These are phyloP conservation scores for Acer saccharum DNA, from an alignment of 345 rosid genomes.

Conservation along the genomic window DNA sequence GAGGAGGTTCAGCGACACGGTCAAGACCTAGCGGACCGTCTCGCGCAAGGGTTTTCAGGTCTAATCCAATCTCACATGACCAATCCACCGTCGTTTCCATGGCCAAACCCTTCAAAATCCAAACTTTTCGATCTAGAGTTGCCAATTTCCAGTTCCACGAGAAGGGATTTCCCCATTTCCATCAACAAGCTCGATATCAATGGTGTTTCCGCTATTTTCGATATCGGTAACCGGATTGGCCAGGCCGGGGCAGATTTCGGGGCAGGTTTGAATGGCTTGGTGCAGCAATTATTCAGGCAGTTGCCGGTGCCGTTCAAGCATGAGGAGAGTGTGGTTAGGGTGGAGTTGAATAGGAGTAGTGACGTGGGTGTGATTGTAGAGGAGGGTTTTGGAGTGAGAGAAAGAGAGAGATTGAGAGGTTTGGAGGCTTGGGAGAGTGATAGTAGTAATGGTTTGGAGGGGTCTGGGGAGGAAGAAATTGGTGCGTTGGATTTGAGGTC, in stretches of 20 bases:
- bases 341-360: slow-evolving; percentile 34
- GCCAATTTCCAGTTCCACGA: slow-evolving; percentile 44
- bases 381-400: slow-evolving; percentile 38
- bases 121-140: slow-evolving; percentile 78
- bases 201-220: slow-evolving; percentile 76
- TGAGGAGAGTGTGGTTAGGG: slow-evolving; percentile 40
- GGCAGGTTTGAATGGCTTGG: slow-evolving; percentile 66
- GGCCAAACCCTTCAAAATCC: slow-evolving; percentile 62
- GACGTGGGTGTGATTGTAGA: slow-evolving; percentile 28
- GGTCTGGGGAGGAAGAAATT: slow-evolving; percentile 48
- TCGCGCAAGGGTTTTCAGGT: slow-evolving; percentile 88
- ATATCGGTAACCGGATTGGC: slow-evolving; percentile 78
- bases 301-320: slow-evolving; percentile 69
- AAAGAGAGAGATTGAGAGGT: slow-evolving; percentile 45
- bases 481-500: slow-evolving; percentile 56
- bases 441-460: slow-evolving; percentile 26
- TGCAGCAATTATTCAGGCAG: slow-evolving; percentile 77
- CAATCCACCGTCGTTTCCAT: slow-evolving; percentile 65
- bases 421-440: slow-evolving; percentile 43
- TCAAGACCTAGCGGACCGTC: slow-evolving; percentile 83
- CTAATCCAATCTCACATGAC: slow-evolving; percentile 67
- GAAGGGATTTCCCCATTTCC: slow-evolving; percentile 45
- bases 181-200: slow-evolving; percentile 45
- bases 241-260: slow-evolving; percentile 92
- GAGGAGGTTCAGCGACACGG: slow-evolving; percentile 97